phyloP scores from a whole-genome alignment of 768 basidiomycete species.

The Suillus weaverae region DNA sequence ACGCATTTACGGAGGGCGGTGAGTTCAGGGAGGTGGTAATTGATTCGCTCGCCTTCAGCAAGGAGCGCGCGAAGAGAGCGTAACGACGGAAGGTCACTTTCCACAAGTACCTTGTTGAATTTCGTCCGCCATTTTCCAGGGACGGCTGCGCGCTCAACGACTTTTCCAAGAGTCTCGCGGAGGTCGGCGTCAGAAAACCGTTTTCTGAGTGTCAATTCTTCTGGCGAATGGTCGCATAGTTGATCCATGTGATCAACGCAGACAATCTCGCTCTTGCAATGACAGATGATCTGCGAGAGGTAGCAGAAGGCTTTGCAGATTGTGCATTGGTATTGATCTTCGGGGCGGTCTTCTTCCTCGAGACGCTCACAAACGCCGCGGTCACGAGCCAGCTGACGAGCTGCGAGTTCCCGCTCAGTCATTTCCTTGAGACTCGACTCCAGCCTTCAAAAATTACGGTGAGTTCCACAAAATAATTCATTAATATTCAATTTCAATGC shows the following conservation, averaged over 20 bases:
- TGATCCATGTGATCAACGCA: constrained; percentile 84
- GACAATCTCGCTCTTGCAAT: constrained; percentile 73
- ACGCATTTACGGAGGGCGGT: constrained; percentile 76
- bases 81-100: constrained; percentile 70
- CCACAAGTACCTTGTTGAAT: constrained; percentile 62
- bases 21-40: constrained; percentile 70
- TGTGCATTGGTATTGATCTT: constrained; percentile 95
- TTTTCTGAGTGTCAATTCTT: constrained; percentile 66
- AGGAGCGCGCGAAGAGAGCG: constrained; percentile 80
- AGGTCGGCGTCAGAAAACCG: constrained; percentile 82
- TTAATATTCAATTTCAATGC: constrained; percentile 26
- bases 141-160: constrained; percentile 69
- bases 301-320: constrained; percentile 95
- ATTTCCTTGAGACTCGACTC: constrained; percentile 83
- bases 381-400: constrained; percentile 62
- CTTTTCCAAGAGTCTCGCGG: constrained; percentile 60
- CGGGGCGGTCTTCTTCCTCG: constrained; percentile 78
- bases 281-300: constrained; percentile 86
- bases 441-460: constrained; percentile 55
- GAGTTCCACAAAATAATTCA: constrained; percentile 17
- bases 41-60: constrained; percentile 87
- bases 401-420: constrained; percentile 77
- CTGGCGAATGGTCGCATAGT: constrained; percentile 66
- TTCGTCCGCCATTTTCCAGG: constrained; percentile 78
- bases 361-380: constrained; percentile 65